Evolutionary conservation across 805 yeast species (phyloP).

Genomic region (Suhomyces sp.): DNA sequence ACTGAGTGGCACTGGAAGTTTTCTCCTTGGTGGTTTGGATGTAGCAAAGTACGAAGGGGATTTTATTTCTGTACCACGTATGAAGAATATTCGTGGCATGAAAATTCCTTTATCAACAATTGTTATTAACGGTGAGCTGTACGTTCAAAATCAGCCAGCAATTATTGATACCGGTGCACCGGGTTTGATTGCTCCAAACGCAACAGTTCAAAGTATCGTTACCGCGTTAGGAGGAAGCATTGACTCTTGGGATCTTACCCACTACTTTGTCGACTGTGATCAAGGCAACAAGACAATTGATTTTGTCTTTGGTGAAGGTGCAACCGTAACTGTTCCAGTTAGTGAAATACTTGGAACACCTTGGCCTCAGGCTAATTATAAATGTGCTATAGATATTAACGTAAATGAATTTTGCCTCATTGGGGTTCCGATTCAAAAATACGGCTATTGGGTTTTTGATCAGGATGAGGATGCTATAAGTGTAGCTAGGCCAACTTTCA

Average conservation of each 20-base stretch:
- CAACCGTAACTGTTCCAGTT: constrained; percentile 5
- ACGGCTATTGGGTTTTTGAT: neutral
- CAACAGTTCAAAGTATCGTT: neutral
- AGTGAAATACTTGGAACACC: neutral
- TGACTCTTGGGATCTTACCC: neutral
- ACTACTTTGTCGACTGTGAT: neutral
- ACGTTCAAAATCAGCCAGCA: neutral
- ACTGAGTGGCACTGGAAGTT: constrained; percentile 10
- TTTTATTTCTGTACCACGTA: constrained; percentile 9
- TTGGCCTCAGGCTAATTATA: neutral
- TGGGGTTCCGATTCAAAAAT: neutral
- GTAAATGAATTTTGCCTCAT: neutral
- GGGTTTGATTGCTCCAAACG: constrained; percentile 1
- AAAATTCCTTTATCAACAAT: neutral
- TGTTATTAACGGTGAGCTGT: constrained; percentile 8
- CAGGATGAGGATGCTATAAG: neutral
- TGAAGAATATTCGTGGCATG: neutral
- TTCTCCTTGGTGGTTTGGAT: constrained; percentile 22
- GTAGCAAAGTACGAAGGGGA: constrained; percentile 13
- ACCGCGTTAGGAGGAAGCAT: neutral
- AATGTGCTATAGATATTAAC: neutral
- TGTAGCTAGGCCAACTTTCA: neutral
- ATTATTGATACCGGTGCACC: constrained; percentile 8
- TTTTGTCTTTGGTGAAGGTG: constrained; percentile 5
- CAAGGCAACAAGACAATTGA: constrained; percentile 5